Evolutionary conservation across 2,329 filamentous ascomycete genomes (phyloP), one percentile per base, ranked within the genome.

Genomic region (Colletotrichum phormii): DNA sequence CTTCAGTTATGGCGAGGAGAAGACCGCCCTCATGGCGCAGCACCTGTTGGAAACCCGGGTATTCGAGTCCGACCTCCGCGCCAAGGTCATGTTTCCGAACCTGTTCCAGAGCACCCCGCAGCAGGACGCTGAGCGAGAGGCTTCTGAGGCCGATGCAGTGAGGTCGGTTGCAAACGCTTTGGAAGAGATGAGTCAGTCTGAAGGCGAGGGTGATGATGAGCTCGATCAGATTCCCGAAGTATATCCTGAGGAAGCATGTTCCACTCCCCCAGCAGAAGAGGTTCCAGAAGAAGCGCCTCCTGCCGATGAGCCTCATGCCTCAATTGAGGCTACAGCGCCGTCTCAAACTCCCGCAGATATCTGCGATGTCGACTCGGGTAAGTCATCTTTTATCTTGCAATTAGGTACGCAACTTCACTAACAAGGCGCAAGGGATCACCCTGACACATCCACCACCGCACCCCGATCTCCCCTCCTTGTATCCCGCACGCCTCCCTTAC

Each of bases 401-500:
- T 8, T n/a, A n/a, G n/a, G n/a, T 9, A 24, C 3, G 9, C 2
- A 13, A 46, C 0, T n/a, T n/a, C 18, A 46, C 42, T 46, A 15
- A 46, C 42, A n/a, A 46, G 15, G 18, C 42, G 4, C 33, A 5
- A 67, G 26, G 33, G 15, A 11, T 6, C n/a, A 26, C 5, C 18
- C 15, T 35, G 11, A 22, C 42, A 26, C 2, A 7, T 13, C 22
- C 37, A 18, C 33, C 8, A 2, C 71, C 49, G 31, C 31, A 22
- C 35, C 31, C 55, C n/a, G 11, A 6, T 6, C 15, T 79, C 1
- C 77, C 78, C 4, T 78, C 78, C 2, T 68, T 82, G 6, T 79
- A 80, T 68, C 81, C 81, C 0, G 76, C 77, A 0, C 80, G 77
- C 37, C 73, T 84, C 13, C 80, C 80, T 5, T 84, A 82, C 73